phyloP scores from a whole-genome alignment of 2,329 filamentous ascomycete species.

The Epicoccum nigrum region DNA sequence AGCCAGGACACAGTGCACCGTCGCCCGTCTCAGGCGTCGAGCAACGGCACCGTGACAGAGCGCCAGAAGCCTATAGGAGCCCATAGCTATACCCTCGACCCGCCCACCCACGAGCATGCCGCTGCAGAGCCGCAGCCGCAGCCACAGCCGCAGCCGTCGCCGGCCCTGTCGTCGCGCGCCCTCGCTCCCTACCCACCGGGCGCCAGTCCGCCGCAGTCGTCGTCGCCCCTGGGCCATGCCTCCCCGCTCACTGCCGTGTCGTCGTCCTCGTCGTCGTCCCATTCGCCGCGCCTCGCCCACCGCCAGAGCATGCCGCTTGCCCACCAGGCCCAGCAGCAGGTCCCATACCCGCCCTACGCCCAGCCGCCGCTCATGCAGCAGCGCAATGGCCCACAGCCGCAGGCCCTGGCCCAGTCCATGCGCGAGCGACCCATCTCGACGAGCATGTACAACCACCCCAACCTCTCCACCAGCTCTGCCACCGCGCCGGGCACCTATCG shows the following conservation, averaged over 20 bases:
- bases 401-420: slow-evolving; percentile 35
- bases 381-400: slow-evolving; percentile 29
- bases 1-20: slow-evolving; percentile 16
- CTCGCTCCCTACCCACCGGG: slow-evolving; percentile 51
- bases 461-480: slow-evolving; percentile 54
- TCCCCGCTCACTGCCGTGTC: slow-evolving; percentile 30
- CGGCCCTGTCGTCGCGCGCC: slow-evolving; percentile 41
- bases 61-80: slow-evolving; percentile 21
- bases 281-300: slow-evolving; percentile 48
- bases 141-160: slow-evolving; percentile 40
- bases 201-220: slow-evolving; percentile 34
- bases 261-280: slow-evolving; percentile 28
- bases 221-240: slow-evolving; percentile 30
- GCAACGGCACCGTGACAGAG: slow-evolving; percentile 49
- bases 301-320: slow-evolving; percentile 52
- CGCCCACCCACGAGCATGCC: slow-evolving; percentile 36
- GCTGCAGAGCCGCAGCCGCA: neutral
- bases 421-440: slow-evolving; percentile 52
- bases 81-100: slow-evolving; percentile 16
- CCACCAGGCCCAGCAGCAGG: slow-evolving; percentile 50
- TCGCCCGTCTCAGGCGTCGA: slow-evolving; percentile 37
- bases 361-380: slow-evolving; percentile 33
- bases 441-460: slow-evolving; percentile 57
- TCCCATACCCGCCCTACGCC: slow-evolving; percentile 39
- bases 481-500: slow-evolving; percentile 51